These are phyloP conservation scores for Pancytospora philotis DNA, from an alignment of 371 early-diverging fungal genomes.

Conservation along the genomic window DNA sequence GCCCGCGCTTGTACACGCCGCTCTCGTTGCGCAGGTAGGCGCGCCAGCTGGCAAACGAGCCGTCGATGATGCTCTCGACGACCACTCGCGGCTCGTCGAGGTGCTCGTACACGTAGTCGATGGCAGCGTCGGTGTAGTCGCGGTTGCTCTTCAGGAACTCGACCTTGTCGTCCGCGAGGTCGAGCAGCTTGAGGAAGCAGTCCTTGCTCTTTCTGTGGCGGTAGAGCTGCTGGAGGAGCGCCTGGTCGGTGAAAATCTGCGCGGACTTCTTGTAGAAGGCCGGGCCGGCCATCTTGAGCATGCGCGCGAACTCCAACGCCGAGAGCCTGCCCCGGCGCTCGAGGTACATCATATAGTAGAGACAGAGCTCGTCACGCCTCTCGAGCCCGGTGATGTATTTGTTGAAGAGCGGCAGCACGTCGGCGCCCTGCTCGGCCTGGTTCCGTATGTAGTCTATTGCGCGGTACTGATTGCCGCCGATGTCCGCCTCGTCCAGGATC, in stretches of 20 bases:
- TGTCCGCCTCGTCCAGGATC: conserved; percentile 3
- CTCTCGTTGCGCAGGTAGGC: conserved; percentile 28
- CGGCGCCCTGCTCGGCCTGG: conserved; percentile 9
- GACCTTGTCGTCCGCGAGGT: conserved; percentile 6
- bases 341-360: conserved; percentile 36
- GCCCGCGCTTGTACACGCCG: conserved; percentile 19
- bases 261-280: conserved; percentile 16
- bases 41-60: conserved; percentile 19
- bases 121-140: conserved; percentile 8
- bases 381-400: conserved; percentile 4
- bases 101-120: conserved; percentile 31
- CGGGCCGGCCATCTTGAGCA: conserved; percentile 6
- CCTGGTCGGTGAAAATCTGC: background rate
- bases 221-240: conserved; percentile 21
- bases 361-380: conserved; percentile 27
- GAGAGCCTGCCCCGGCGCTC: background rate
- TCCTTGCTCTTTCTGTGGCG: conserved; percentile 8
- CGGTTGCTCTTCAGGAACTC: conserved; percentile 13
- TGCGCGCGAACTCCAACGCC: background rate
- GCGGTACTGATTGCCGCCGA: background rate
- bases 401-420: conserved; percentile 14
- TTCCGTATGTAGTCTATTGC: conserved; percentile 19
- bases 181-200: conserved; percentile 25
- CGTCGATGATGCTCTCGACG: conserved; percentile 30
- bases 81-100: conserved; percentile 19